A percentile compares a stretch with the other conserved stretches of the same genome.
Evolutionary conservation across 306 rosid genomes (phyloP).

Genomic region (Vigna nakashimae): DNA sequence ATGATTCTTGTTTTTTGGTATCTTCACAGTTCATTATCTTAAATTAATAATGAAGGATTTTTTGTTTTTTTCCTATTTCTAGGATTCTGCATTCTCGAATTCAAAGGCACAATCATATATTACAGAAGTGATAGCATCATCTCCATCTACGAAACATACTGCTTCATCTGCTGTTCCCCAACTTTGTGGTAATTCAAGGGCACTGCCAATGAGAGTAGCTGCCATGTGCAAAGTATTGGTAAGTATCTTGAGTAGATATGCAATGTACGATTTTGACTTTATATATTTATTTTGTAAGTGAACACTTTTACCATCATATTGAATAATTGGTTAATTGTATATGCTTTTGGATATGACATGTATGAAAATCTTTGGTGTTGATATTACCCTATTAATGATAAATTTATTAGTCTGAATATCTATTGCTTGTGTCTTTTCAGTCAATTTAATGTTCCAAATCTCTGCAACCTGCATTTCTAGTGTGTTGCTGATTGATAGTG

Average conservation of each 20-base stretch:
- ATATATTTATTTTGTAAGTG: neutral
- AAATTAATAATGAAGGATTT: constrained; percentile 1
- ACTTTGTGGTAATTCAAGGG: constrained; percentile 56
- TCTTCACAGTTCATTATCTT: neutral
- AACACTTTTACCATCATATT: constrained; percentile 1
- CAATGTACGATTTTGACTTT: neutral
- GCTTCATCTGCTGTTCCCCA: constrained; percentile 60
- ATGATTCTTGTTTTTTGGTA: constrained; percentile 16
- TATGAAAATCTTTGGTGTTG: neutral
- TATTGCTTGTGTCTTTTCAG: neutral
- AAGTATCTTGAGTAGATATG: constrained; percentile 42
- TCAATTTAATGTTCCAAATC: neutral
- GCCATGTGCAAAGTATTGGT: constrained; percentile 82
- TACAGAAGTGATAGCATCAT: constrained; percentile 63
- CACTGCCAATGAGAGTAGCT: constrained; percentile 73
- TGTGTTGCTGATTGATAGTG: neutral
- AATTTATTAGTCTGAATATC: neutral
- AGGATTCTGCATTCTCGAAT: constrained; percentile 73
- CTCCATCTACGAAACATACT: constrained; percentile 54
- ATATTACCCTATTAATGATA: neutral
- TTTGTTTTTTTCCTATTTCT: constrained; percentile 8
- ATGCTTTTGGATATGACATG: constrained; percentile 3
- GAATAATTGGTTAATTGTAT: constrained; percentile 4
- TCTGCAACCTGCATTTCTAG: neutral
- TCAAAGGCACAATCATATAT: constrained; percentile 65